Evolutionary conservation across 257 asterid species (phyloP), one percentile per base, ranked within the genome.

Genomic region (Misopates orontium): DNA sequence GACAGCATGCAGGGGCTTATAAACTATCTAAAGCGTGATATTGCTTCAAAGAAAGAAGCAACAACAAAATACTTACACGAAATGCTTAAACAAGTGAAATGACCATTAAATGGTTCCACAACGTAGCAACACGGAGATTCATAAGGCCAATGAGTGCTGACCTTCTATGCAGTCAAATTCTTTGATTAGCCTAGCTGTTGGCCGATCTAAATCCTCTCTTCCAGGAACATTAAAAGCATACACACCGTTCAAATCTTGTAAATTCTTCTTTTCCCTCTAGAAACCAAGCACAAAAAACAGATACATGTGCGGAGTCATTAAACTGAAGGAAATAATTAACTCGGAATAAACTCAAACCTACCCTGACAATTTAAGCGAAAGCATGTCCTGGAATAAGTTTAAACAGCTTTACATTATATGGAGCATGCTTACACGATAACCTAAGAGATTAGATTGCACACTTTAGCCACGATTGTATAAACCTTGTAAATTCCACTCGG

Each of bases 131-230:
- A 28, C 41, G 63, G 60, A 47, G 4, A 28, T 28, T 19, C 62
- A 28, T 55, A 48, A 40, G 57, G 60, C 62, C 13, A 40, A 58
- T 58, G 61, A 53, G 4, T 24, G 60, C 80, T 69, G 68, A 84
- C 98, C 96, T 84, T 78, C 84, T 55, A 93, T 66, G 66, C 61
- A 57, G 66, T 86, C 97, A 75, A 93, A 90, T 75, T 90, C 97
- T 85, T 88, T 90, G 74, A 93, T 90, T 56, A 90, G 86, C 85
- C 90, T 84, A 55, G 99, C 99, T 39, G 99, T 93, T 64, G 96
- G 89, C 67, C 95, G 78, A 80, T 88, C 97, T 63, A 93, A 72
- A 70, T 88, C 96, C 77, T 93, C 96, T 48, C 93, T 83, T 24
- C 88, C 99, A 67, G 95, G 87, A 71, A 90, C 99, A 79, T 86